Conservation (phyloP, 148 eudicot genomes). For the Suaeda aralocaspica region DNA sequence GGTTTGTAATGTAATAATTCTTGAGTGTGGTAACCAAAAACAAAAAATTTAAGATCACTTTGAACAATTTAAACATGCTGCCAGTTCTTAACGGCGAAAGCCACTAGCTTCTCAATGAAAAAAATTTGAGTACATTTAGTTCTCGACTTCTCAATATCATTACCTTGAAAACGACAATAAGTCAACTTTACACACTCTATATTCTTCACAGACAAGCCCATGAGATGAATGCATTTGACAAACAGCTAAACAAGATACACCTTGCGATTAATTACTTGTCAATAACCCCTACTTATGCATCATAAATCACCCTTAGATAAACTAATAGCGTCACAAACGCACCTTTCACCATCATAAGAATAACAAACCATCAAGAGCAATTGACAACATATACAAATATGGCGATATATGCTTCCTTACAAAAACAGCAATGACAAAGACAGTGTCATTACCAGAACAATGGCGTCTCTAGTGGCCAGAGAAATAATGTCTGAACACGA, state of each 20-base stretch:
- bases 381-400: too few relatives aligned
- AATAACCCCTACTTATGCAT: not conserved
- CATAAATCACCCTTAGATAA: not conserved
- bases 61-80: not conserved
- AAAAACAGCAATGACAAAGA: not conserved
- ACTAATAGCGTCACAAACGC: too few relatives aligned
- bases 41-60: not conserved
- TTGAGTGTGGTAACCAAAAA: too few relatives aligned
- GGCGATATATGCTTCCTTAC: not conserved
- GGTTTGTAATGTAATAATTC: too few relatives aligned
- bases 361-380: not conserved
- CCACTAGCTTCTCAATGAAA: not conserved
- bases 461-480: conserved; percentile 33
- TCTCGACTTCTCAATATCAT: not conserved
- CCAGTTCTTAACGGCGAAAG: not conserved
- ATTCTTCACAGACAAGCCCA: not conserved
- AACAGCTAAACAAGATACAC: not conserved
- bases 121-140: not conserved
- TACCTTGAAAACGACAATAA: not conserved
- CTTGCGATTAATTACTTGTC: not conserved
- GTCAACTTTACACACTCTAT: not conserved
- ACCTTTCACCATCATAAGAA: not conserved
- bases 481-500: conserved; percentile 30
- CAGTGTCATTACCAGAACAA: conserved; percentile 23
- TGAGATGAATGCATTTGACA: not conserved